phyloP scores from a whole-genome alignment of 768 basidiomycete genomes.

The Heimioporus sp. region DNA sequence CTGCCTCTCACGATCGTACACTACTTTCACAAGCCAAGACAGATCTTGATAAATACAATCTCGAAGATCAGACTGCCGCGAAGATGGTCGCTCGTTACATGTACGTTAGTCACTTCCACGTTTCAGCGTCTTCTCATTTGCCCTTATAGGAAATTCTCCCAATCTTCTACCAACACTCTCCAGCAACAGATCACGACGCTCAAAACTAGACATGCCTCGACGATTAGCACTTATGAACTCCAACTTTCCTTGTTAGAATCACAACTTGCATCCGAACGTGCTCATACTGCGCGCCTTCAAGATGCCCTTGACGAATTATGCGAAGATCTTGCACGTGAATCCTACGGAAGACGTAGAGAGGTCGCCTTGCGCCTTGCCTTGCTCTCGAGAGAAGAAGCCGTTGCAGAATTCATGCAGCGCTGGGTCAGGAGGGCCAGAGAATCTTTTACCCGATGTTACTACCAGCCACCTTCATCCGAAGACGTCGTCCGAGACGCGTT shows the following conservation, averaged over 20 bases:
- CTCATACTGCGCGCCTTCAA: conserved; percentile 49
- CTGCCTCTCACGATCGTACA: conserved; percentile 39
- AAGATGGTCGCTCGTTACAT: conserved; percentile 87
- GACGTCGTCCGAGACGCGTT: conserved; percentile 26
- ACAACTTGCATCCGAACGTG: conserved; percentile 42
- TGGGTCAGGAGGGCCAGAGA: conserved; percentile 58
- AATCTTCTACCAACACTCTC: conserved; percentile 64
- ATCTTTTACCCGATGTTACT: conserved; percentile 28
- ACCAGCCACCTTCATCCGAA: conserved; percentile 4
- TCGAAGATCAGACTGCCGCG: conserved; percentile 73
- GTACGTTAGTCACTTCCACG: conserved; percentile 39
- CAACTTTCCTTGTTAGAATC: conserved; percentile 46
- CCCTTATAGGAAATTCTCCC: conserved; percentile 72
- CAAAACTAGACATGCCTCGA: conserved; percentile 61
- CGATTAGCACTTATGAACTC: conserved; percentile 51
- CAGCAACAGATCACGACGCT: conserved; percentile 59
- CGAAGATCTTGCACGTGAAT: conserved; percentile 67
- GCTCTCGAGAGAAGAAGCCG: conserved; percentile 60
- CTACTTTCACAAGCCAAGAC: conserved; percentile 46
- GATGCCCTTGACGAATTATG: conserved; percentile 66
- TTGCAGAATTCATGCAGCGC: conserved; percentile 51
- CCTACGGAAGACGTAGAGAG: conserved; percentile 71
- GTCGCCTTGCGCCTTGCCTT: conserved; percentile 61
- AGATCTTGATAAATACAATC: conserved; percentile 52
- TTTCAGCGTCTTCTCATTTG: neutral